Evolutionary conservation across 1,284 basidiomycete species (phyloP).

Genomic region (Ustilago tritici): DNA sequence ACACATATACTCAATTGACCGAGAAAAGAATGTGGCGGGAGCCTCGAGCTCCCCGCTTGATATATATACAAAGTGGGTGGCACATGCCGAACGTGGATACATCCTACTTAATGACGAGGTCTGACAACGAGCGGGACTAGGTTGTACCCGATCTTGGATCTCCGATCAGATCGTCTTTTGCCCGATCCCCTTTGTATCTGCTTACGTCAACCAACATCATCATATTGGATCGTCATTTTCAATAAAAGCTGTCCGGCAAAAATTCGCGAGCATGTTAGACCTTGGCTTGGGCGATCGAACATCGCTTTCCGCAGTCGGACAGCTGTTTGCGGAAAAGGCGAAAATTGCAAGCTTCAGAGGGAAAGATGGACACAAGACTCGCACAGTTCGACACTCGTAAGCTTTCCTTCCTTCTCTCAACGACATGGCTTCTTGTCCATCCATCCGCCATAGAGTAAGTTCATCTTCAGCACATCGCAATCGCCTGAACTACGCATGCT

Average conservation of each 20-base stretch:
- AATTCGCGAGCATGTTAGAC: conserved; percentile 8
- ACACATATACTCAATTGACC: too few relatives aligned
- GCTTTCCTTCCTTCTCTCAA: conserved; percentile 6
- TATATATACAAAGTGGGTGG: too few relatives aligned
- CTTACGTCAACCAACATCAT: too few relatives aligned
- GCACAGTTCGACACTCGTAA: neutral
- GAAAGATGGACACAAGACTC: neutral
- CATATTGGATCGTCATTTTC: neutral
- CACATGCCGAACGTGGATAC: too few relatives aligned
- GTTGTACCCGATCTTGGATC: too few relatives aligned
- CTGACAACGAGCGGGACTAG: too few relatives aligned
- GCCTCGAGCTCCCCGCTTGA: too few relatives aligned
- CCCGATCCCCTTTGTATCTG: too few relatives aligned
- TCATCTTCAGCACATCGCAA: neutral
- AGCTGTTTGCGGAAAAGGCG: neutral
- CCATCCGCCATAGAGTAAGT: neutral
- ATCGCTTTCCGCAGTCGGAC: conserved; percentile 46
- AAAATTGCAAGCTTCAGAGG: neutral
- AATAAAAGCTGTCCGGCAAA: too few relatives aligned
- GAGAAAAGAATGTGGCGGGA: too few relatives aligned
- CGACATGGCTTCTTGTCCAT: neutral
- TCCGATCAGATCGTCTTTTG: too few relatives aligned
- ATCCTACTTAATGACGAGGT: too few relatives aligned
- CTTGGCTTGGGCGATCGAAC: neutral
- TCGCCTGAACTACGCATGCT: conserved; percentile 7